Evolutionary conservation across 768 basidiomycete species (phyloP), one percentile per base, ranked within the genome.

Genomic region (Boletus rubescentipes): DNA sequence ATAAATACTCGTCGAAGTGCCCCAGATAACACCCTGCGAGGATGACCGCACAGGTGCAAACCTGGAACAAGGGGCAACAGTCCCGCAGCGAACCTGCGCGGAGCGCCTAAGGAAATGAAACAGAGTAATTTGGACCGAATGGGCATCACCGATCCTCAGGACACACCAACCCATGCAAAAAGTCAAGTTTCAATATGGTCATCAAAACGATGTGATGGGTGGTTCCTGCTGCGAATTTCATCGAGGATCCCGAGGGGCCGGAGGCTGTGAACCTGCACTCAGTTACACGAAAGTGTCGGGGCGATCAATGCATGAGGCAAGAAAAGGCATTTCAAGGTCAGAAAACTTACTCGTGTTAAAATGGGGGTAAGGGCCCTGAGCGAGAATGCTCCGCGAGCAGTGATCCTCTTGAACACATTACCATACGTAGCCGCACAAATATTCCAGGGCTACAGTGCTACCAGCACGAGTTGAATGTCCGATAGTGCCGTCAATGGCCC

Each of bases 1-100:
- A 61, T 68, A 68, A 58, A 61, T 69, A 69, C 65, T 32, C 20
- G 31, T 51, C 37, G 2, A 49, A 32, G 26, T 41, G 31, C 23
- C 21, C 48, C 41, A 38, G 26, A 51, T 37, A 52, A 29, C 46
- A 36, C 61, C 44, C 46, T 38, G 51, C 34, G 51, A 37, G 18
- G 38, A 45, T 29, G 49, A 44, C 44, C 58, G 30, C 44, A 26
- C 52, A 51, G 23, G 36, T 53, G 44, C 41, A 32, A 44, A 35
- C 53, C 41, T 30, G 30, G 55, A 30, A 36, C 39, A 38, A 21
- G 46, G 46, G 20, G n/a, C 40, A 41, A 37, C 37, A 34, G 15
- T 37, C 29, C 43, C 49, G 39, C 35, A 32, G 36, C 48, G 43
- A 54, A 31, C 54, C 57, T 51, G 55, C 40, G 37, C 20, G 29